These are phyloP conservation scores for Penicillium sp. DNA, from an alignment of 2,329 filamentous ascomycete genomes.

Conservation along the genomic window DNA sequence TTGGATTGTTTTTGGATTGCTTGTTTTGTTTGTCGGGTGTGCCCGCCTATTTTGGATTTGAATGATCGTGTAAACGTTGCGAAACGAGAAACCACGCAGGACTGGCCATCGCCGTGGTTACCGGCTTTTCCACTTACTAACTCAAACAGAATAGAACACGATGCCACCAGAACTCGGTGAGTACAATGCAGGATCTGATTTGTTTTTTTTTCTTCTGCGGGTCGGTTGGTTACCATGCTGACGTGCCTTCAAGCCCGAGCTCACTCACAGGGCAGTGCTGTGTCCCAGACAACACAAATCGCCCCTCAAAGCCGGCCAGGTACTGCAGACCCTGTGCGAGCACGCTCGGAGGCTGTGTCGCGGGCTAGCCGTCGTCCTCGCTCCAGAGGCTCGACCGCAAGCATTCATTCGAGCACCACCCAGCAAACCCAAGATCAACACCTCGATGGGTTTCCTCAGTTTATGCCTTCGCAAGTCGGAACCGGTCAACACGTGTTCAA, in stretches of 20 bases:
- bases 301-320: conserved; percentile 42
- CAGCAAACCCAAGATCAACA: conserved; percentile 46
- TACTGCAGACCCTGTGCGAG: conserved; percentile 42
- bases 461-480: conserved; percentile 37
- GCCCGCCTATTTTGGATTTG: conserved; percentile 7
- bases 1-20: conserved; percentile 1
- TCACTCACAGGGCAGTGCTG: conserved; percentile 40
- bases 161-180: conserved; percentile 28
- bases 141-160: conserved; percentile 11
- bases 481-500: conserved; percentile 39
- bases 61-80: conserved; percentile 16
- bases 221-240: conserved; percentile 6
- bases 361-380: conserved; percentile 43
- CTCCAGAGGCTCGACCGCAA: conserved; percentile 49
- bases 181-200: neutral
- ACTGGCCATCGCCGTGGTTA: conserved; percentile 26
- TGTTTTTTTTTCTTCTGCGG: neutral
- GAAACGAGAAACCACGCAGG: conserved; percentile 15
- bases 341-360: conserved; percentile 45
- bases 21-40: conserved; percentile 1
- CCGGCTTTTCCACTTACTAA: conserved; percentile 26
- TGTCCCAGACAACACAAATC: conserved; percentile 41
- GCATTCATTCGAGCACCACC: conserved; percentile 49
- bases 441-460: conserved; percentile 42
- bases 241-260: conserved; percentile 32